Evolutionary conservation across 1,139 yeast genomes (phyloP).

Genomic region (Blastobotrys arbuscula): DNA sequence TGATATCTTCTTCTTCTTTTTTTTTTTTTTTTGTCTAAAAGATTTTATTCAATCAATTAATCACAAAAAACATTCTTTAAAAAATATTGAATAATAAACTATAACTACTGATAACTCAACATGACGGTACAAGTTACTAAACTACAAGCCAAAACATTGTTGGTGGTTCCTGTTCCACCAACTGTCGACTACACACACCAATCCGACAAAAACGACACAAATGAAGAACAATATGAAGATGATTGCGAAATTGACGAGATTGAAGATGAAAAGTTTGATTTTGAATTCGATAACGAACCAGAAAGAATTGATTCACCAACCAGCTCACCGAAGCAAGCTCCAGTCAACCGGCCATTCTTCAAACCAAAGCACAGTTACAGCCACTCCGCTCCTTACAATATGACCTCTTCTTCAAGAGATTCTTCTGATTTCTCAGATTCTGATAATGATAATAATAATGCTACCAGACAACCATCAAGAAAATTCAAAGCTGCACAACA

Average conservation of each 20-base stretch:
- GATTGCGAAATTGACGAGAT: neutral
- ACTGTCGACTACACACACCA: slow-evolving; percentile 10
- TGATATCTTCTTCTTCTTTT: neutral
- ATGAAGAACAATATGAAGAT: neutral
- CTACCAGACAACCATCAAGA: neutral
- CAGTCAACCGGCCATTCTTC: neutral
- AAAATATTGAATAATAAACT: neutral
- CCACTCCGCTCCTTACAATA: neutral
- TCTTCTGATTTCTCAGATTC: slow-evolving; percentile 1
- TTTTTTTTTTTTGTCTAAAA: neutral
- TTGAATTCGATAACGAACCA: neutral
- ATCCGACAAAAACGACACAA: neutral
- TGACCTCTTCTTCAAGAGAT: neutral
- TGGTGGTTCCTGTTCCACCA: slow-evolving; percentile 13
- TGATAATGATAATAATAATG: neutral
- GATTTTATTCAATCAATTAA: neutral
- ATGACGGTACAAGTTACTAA: slow-evolving; percentile 7
- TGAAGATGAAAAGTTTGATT: neutral
- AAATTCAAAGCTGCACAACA: slow-evolving; percentile 2
- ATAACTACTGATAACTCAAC: neutral
- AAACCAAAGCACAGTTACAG: neutral
- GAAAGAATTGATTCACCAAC: neutral
- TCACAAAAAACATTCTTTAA: neutral
- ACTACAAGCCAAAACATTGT: slow-evolving; percentile 12
- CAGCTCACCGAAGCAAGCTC: neutral